A percentile compares a stretch with the other conserved stretches of the same genome.
Conservation (phyloP, 1,284 basidiomycete genomes). For the Singerocomus inundabilis region DNA sequence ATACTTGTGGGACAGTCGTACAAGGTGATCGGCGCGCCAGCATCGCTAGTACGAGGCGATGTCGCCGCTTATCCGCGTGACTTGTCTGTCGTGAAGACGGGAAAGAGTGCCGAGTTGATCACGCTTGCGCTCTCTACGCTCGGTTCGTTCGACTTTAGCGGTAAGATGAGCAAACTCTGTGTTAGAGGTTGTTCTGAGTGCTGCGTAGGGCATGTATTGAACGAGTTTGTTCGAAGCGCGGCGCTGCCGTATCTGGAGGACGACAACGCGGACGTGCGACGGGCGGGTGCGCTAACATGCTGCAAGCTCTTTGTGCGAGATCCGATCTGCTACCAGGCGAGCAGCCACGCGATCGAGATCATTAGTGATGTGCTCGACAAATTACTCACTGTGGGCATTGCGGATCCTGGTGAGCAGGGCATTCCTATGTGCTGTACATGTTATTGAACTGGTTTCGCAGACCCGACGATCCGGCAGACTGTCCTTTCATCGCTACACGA, state of each 20-base stretch:
- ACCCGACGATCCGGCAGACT: slow-evolving; percentile 81
- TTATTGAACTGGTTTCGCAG: slow-evolving; percentile 39
- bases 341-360: slow-evolving; percentile 95
- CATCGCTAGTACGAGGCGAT: slow-evolving; percentile 54
- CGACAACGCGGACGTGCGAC: slow-evolving; percentile 85
- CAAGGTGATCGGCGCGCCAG: slow-evolving; percentile 80
- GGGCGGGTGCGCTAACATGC: slow-evolving; percentile 91
- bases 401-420: slow-evolving; percentile 80
- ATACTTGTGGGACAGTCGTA: slow-evolving; percentile 84
- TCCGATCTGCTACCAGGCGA: slow-evolving; percentile 95
- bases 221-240: slow-evolving; percentile 93
- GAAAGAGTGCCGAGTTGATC: slow-evolving; percentile 74
- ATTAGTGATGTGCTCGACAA: slow-evolving; percentile 99
- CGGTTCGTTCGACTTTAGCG: slow-evolving; percentile 93
- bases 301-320: slow-evolving; percentile 92
- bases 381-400: slow-evolving; percentile 93
- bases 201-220: slow-evolving; percentile 79
- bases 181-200: slow-evolving; percentile 13
- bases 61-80: slow-evolving; percentile 53
- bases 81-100: slow-evolving; percentile 44
- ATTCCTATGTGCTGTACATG: neutral
- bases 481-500: slow-evolving; percentile 90
- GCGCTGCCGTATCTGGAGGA: slow-evolving; percentile 95
- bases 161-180: slow-evolving; percentile 40
- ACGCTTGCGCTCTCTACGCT: slow-evolving; percentile 87